Percentiles rank a stretch among this genome's conserved stretches.
phyloP scores from a whole-genome alignment of 116 monocot species.

The Zostera marina region DNA sequence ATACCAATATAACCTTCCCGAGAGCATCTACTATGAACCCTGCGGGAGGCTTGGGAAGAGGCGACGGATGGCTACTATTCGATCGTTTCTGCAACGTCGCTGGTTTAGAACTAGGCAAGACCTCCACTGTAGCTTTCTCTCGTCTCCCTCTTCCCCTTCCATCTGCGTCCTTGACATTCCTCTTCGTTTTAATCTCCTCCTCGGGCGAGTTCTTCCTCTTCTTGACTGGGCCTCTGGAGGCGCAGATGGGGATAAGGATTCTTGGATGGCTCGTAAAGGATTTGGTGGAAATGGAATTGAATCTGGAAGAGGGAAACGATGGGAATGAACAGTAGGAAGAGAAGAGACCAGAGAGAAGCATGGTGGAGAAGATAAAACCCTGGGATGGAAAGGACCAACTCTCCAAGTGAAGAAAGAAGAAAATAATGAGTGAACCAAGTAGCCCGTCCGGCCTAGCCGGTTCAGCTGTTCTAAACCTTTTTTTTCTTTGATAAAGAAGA shows the following conservation, averaged over 20 bases:
- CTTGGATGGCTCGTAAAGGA: background rate
- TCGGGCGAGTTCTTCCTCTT: background rate
- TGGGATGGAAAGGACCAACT: background rate
- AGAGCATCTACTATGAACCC: conserved; percentile 53
- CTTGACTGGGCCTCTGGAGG: background rate
- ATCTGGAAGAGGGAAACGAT: background rate
- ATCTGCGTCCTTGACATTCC: background rate
- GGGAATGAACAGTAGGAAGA: background rate
- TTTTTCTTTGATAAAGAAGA: too few relatives aligned
- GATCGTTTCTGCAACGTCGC: background rate
- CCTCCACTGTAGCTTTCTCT: conserved; percentile 11
- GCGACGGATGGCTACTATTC: conserved; percentile 12
- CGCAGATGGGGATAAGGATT: background rate
- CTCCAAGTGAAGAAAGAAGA: background rate
- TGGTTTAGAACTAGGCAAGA: conserved; percentile 7
- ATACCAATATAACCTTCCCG: conserved; percentile 45
- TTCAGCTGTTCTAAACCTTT: too few relatives aligned
- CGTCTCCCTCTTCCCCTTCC: background rate
- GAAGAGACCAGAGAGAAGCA: conserved; percentile 1
- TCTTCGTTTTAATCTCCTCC: background rate
- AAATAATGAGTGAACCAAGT: too few relatives aligned
- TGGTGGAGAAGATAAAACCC: background rate
- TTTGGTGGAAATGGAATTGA: background rate
- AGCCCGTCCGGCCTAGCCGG: rapidly evolving
- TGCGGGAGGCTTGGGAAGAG: conserved; percentile 63